phyloP scores from a whole-genome alignment of 2,329 filamentous ascomycete species.

The Leptoxyphium fumago region DNA sequence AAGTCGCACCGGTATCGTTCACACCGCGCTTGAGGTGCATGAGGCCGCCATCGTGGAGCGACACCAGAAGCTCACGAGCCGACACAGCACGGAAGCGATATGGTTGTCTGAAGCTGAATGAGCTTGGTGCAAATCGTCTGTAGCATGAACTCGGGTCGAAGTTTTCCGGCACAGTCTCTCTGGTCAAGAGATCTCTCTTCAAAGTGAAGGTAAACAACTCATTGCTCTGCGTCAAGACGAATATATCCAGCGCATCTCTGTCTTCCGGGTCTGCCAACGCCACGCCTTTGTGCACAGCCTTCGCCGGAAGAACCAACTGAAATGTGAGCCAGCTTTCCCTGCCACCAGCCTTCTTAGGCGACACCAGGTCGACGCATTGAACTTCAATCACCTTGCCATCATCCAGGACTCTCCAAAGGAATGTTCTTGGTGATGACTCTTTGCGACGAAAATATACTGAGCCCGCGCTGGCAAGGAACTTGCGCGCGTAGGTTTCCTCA shows the following conservation, averaged over 20 bases:
- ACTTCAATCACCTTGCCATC: conserved; percentile 68
- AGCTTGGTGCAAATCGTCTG: conserved; percentile 58
- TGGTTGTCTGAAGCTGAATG: conserved; percentile 61
- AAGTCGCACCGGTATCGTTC: conserved; percentile 38
- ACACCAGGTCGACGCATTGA: conserved; percentile 62
- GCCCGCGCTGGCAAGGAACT: conserved; percentile 60
- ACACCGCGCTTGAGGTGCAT: conserved; percentile 51
- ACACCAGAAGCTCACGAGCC: conserved; percentile 60
- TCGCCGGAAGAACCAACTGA: conserved; percentile 66
- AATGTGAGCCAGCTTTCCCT: conserved; percentile 48
- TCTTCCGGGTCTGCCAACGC: conserved; percentile 68
- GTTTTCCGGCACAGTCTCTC: conserved; percentile 42
- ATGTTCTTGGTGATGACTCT: conserved; percentile 63
- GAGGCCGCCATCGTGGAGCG: conserved; percentile 65
- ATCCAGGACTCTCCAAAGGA: conserved; percentile 82
- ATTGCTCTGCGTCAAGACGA: conserved; percentile 64
- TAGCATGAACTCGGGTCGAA: conserved; percentile 61
- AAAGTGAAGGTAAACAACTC: conserved; percentile 75
- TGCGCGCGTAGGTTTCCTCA: conserved; percentile 57
- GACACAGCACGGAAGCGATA: conserved; percentile 67
- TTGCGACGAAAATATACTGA: conserved; percentile 74
- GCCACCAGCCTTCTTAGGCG: conserved; percentile 35
- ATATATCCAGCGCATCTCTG: conserved; percentile 63
- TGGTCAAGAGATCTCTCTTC: conserved; percentile 66
- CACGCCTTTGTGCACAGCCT: conserved; percentile 64